Percentiles rank a stretch among this genome's conserved stretches.
These are phyloP conservation scores for Citrullus mucosospermus DNA, from an alignment of 306 rosid genomes.

Conservation along the genomic window DNA sequence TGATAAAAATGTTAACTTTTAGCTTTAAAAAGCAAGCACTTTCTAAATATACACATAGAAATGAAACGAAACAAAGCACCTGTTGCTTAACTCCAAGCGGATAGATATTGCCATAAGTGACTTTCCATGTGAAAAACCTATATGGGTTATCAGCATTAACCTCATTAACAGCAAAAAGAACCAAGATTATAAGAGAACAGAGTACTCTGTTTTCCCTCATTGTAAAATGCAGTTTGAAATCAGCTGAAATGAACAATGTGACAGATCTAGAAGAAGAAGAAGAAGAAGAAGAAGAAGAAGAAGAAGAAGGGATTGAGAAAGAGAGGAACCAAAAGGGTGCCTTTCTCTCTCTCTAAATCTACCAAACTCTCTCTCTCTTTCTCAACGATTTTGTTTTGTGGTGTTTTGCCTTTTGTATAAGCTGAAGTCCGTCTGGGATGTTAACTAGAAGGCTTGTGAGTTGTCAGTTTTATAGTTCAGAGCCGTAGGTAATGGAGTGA, in stretches of 20 bases:
- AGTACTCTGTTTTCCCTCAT: slow-evolving; percentile 7
- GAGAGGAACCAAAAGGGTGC: not conserved
- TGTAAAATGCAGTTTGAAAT: not conserved
- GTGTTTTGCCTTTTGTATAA: not conserved
- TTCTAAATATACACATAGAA: not conserved
- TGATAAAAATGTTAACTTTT: not conserved
- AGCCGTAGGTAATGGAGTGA: not conserved
- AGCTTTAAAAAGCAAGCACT: slow-evolving; percentile 14
- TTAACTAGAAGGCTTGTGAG: slow-evolving; percentile 3
- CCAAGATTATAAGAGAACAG: slow-evolving; percentile 13
- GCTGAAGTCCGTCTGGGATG: not conserved
- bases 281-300: not conserved
- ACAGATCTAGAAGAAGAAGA: slow-evolving; percentile 1
- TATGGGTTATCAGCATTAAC: slow-evolving; percentile 72
- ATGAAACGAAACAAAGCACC: slow-evolving; percentile 24
- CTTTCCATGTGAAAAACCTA: slow-evolving; percentile 68
- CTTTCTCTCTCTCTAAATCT: not conserved
- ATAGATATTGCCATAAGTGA: slow-evolving; percentile 76
- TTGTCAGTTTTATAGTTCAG: not conserved
- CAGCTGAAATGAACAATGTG: not conserved
- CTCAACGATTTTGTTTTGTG: not conserved
- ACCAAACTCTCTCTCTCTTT: not conserved
- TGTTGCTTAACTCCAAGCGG: slow-evolving; percentile 89
- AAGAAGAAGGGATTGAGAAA: not conserved
- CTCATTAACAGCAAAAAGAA: slow-evolving; percentile 20